Conservation (phyloP, 1,284 basidiomycete genomes). For the Kwoniella shivajii region DNA sequence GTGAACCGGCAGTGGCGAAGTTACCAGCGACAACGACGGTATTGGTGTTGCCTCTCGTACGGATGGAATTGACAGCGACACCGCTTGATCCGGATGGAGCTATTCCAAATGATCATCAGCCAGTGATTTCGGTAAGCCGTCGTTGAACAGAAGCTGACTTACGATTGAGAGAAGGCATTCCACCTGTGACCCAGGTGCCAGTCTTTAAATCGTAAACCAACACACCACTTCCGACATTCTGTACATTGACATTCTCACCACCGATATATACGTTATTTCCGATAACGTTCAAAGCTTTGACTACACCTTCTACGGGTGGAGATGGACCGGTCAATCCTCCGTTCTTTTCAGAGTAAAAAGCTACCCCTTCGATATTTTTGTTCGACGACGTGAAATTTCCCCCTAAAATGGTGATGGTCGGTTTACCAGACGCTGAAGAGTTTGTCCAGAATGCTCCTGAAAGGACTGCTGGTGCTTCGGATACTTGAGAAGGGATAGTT, state of each 20-base stretch:
- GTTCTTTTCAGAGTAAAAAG: slow-evolving; percentile 68
- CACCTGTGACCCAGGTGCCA: slow-evolving; percentile 63
- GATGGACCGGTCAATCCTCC: slow-evolving; percentile 63
- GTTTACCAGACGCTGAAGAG: slow-evolving; percentile 63
- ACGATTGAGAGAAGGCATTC: slow-evolving; percentile 64
- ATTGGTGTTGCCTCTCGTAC: slow-evolving; percentile 65
- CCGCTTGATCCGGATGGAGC: slow-evolving; percentile 57
- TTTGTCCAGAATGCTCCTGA: slow-evolving; percentile 91
- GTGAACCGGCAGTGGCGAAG: slow-evolving; percentile 75
- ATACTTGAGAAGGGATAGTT: slow-evolving; percentile 56
- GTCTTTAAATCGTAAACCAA: slow-evolving; percentile 72
- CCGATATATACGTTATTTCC: slow-evolving; percentile 72
- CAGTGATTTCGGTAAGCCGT: not conserved
- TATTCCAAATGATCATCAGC: slow-evolving; percentile 11
- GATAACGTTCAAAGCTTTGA: slow-evolving; percentile 69
- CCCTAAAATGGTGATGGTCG: slow-evolving; percentile 70
- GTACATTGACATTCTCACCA: slow-evolving; percentile 59
- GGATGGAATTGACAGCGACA: slow-evolving; percentile 75
- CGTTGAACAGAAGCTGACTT: slow-evolving; percentile 10
- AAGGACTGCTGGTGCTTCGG: slow-evolving; percentile 75
- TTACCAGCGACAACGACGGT: slow-evolving; percentile 80
- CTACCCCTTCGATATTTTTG: slow-evolving; percentile 61
- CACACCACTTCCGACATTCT: slow-evolving; percentile 63
- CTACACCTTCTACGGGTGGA: slow-evolving; percentile 64
- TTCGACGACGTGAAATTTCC: slow-evolving; percentile 75